Evolutionary conservation across 441 rosid species (phyloP).

Genomic region (Gossypium schwendimanii): DNA sequence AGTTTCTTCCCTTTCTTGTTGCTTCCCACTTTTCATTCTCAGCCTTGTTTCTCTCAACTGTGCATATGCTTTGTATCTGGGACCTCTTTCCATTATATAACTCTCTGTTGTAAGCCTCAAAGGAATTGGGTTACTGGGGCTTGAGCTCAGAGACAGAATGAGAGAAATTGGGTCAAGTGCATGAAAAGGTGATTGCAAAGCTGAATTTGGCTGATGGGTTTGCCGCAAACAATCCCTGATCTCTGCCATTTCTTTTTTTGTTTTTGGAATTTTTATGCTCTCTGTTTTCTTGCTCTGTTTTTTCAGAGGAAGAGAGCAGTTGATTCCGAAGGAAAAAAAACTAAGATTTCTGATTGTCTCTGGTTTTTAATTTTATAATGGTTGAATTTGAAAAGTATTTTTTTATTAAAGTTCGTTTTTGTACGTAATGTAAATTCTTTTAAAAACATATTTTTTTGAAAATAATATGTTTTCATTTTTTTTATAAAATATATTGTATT

Average conservation of each 20-base stretch:
- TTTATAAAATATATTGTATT: too few relatives aligned
- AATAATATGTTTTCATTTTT: too few relatives aligned
- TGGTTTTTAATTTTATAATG: too few relatives aligned
- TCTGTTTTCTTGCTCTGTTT: background rate
- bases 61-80: constrained; percentile 60
- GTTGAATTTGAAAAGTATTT: too few relatives aligned
- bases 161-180: constrained; percentile 51
- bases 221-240: constrained; percentile 15
- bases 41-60: constrained; percentile 57
- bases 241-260: constrained; percentile 28
- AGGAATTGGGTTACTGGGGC: constrained; percentile 30
- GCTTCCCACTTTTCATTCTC: constrained; percentile 28
- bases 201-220: constrained; percentile 19
- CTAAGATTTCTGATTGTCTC: too few relatives aligned
- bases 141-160: constrained; percentile 44
- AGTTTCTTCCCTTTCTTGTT: background rate
- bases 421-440: too few relatives aligned
- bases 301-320: background rate
- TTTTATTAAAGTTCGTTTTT: too few relatives aligned
- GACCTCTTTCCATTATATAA: constrained; percentile 62
- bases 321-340: too few relatives aligned
- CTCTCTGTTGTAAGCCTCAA: constrained; percentile 39
- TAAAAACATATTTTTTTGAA: too few relatives aligned
- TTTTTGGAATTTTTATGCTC: background rate
- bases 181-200: constrained; percentile 26